Evolutionary conservation across 176 grass and related monocot species (phyloP).

Genomic region (Pontederia paniculata): DNA sequence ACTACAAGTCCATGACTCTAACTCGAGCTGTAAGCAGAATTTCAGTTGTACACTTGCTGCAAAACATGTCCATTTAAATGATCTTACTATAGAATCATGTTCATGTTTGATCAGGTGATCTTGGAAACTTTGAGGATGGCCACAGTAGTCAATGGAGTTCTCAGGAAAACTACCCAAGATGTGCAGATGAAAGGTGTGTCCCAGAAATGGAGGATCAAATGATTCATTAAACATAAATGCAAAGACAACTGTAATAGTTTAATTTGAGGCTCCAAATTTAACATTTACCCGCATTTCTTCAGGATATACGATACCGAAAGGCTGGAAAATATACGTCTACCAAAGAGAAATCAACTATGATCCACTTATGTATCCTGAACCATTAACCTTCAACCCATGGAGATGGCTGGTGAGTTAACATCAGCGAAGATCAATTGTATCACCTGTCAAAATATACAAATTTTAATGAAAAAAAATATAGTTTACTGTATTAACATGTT

Average conservation of each 20-base stretch:
- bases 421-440: not conserved
- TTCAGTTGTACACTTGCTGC: not conserved
- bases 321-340: conserved; percentile 95
- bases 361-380: conserved; percentile 63
- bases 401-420: conserved; percentile 74
- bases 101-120: conserved; percentile 24
- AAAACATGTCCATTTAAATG: not conserved
- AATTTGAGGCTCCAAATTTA: not conserved
- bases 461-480: not conserved
- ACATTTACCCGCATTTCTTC: conserved; percentile 13
- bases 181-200: conserved; percentile 80
- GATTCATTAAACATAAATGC: not conserved
- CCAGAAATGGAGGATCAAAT: not conserved
- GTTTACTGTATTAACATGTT: conserved; percentile 14
- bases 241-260: not conserved
- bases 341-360: conserved; percentile 97
- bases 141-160: conserved; percentile 86
- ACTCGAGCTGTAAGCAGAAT: conserved; percentile 48
- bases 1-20: conserved; percentile 79
- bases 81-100: not conserved
- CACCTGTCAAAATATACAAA: not conserved
- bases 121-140: conserved; percentile 86
- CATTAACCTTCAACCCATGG: conserved; percentile 78
- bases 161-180: conserved; percentile 87
- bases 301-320: conserved; percentile 82